phyloP scores from a whole-genome alignment of 2,329 filamentous ascomycete species.

The Cytospora paraplurivora region DNA sequence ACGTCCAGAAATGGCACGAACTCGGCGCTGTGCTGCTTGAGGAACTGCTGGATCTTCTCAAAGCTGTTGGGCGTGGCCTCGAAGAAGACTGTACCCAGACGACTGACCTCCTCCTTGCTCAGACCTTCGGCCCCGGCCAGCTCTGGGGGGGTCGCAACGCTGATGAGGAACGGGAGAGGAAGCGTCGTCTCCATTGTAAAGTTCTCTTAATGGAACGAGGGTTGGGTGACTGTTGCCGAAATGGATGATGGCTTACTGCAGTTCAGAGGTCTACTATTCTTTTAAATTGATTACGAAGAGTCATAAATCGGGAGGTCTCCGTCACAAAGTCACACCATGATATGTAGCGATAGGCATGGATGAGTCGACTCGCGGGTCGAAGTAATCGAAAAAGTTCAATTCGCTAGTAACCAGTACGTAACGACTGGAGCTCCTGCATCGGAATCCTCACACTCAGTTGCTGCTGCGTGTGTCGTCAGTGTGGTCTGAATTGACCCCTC shows the following conservation, averaged over 20 bases:
- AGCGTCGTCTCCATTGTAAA: conserved; percentile 64
- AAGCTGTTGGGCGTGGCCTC: conserved; percentile 47
- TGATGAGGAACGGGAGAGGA: conserved; percentile 64
- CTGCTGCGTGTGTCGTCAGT: conserved; percentile 12
- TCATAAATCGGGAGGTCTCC: neutral
- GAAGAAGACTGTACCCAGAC: conserved; percentile 62
- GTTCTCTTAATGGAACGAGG: neutral
- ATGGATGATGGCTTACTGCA: neutral
- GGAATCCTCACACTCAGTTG: conserved; percentile 26
- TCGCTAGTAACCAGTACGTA: conserved; percentile 27
- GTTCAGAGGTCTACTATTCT: neutral
- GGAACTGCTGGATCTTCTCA: conserved; percentile 48
- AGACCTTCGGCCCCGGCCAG: conserved; percentile 54
- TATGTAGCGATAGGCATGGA: neutral
- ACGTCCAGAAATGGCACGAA: conserved; percentile 76
- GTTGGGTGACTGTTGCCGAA: conserved; percentile 11
- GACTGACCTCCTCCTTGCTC: conserved; percentile 57
- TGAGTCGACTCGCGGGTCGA: conserved; percentile 24
- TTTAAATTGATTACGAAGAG: neutral
- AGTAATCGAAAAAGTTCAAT: conserved; percentile 29
- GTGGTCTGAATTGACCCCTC: conserved; percentile 6
- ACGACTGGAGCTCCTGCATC: conserved; percentile 34
- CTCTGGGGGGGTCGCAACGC: conserved; percentile 54
- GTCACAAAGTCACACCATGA: conserved; percentile 23
- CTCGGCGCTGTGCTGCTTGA: conserved; percentile 52